phyloP scores from a whole-genome alignment of 2,329 filamentous ascomycete genomes.

The Diaporthe citriasiana region DNA sequence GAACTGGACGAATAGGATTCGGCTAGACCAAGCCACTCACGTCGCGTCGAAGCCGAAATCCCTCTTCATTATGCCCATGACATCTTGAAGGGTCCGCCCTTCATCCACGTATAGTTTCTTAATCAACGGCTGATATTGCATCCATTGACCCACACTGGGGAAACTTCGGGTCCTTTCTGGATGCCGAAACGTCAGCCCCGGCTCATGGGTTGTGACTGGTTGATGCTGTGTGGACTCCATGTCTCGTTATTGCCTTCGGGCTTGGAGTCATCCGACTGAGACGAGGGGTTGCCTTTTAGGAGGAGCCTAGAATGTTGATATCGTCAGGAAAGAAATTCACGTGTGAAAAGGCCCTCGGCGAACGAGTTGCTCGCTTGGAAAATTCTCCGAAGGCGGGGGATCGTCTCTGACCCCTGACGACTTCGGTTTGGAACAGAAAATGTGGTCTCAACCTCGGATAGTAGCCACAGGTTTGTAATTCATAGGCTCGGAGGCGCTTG shows the following conservation, averaged over 20 bases:
- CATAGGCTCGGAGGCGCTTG: too few relatives aligned
- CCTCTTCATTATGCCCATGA: constrained; percentile 32
- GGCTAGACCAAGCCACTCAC: background rate
- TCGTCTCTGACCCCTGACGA: background rate
- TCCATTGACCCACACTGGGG: constrained; percentile 1
- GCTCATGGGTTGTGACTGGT: background rate
- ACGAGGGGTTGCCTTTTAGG: too few relatives aligned
- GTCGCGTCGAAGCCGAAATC: constrained; percentile 29
- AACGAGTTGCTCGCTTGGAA: background rate
- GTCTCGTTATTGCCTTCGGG: background rate
- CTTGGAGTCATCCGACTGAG: background rate
- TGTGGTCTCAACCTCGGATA: background rate
- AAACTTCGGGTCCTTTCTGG: background rate
- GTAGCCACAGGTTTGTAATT: background rate
- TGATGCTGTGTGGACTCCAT: background rate
- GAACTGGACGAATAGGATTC: too few relatives aligned
- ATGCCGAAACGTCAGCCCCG: background rate
- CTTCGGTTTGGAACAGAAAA: background rate
- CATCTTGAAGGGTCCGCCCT: constrained; percentile 30
- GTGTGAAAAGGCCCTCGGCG: background rate
- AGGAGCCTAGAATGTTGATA: background rate
- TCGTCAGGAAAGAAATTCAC: background rate
- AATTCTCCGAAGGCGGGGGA: background rate
- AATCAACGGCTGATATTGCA: constrained; percentile 17
- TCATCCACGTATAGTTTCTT: constrained; percentile 35